Evolutionary conservation across 176 grass and related monocot genomes (phyloP), one percentile per base, ranked within the genome.

Genomic region (Oryza meyeriana): DNA sequence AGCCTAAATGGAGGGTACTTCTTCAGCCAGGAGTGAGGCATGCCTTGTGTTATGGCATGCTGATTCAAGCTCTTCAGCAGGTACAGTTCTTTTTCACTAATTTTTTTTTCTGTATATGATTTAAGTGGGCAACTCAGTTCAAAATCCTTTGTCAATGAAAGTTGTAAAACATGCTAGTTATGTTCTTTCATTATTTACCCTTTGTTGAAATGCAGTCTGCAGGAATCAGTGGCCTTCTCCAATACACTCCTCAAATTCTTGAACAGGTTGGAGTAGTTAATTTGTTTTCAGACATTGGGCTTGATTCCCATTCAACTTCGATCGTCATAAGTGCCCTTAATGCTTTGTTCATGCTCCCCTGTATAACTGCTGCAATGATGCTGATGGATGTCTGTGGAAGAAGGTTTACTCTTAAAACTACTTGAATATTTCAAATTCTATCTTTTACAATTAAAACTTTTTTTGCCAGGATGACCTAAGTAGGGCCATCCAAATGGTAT

Each of bases 261-360:
- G 82, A 98, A 77, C 75, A 93, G 69, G 90, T 83, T 82, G 92
- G 90, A 70, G 90, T 94, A 40, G 89, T 52, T 44, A 80, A 75
- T 79, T 85, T 94, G 57, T 80, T 93, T 81, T 71, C 88, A 68
- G 86, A 93, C 67, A 71, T 93, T 80, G 95, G 95, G 48, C 74
- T 94, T 67, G 79, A 66, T 64, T 72, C 86, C 6, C 88, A 89
- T 86, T 98, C 92, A 68, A 87, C 84, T 35, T 89, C 95, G 55
- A 79, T 98, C 78, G 92, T 94, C 63, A 88, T 98, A 69, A 88
- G 92, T 70, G 63, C 38, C 76, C 86, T 98, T 55, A 89, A 85
- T 66, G 93, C 92, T 76, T 86, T 94, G 75, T 81, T 98, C 84
- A 91, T 98, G 82, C 90, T 94, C 62, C 92, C 95, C 45, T 87